Evolutionary conservation across 1,139 yeast species (phyloP).

Genomic region (Yamadazyma sp.): DNA sequence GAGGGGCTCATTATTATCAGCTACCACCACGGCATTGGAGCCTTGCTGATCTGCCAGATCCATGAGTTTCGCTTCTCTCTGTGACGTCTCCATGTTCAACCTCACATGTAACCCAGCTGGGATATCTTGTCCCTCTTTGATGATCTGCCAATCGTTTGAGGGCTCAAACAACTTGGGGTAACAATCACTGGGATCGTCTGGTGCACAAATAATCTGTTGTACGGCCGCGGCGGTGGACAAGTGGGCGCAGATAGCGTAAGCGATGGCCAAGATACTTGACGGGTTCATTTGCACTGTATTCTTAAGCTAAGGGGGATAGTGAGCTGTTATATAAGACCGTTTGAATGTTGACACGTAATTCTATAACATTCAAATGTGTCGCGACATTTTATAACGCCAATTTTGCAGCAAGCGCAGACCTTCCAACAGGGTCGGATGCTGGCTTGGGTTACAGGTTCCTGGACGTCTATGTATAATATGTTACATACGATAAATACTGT

Average conservation of each 20-base stretch:
- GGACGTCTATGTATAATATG: too few species aligned
- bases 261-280: neutral
- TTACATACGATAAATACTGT: too few species aligned
- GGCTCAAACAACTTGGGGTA: constrained; percentile 67
- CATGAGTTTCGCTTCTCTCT: constrained; percentile 63
- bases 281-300: neutral
- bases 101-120: constrained; percentile 81
- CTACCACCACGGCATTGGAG: constrained; percentile 7
- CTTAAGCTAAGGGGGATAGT: too few species aligned
- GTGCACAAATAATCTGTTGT: constrained; percentile 42
- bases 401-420: too few species aligned
- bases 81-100: constrained; percentile 65
- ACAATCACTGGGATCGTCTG: constrained; percentile 50
- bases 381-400: too few species aligned
- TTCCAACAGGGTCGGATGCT: too few species aligned
- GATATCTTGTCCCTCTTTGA: constrained; percentile 66
- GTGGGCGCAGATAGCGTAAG: neutral
- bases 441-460: too few species aligned
- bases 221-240: neutral
- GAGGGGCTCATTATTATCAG: neutral
- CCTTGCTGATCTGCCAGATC: constrained; percentile 23
- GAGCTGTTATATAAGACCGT: too few species aligned
- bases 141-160: constrained; percentile 62
- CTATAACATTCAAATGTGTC: too few species aligned
- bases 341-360: too few species aligned